Percentiles rank a stretch among this genome's conserved stretches.
These are phyloP conservation scores for Mycena galopus DNA, from an alignment of 768 basidiomycete species.

Conservation along the genomic window DNA sequence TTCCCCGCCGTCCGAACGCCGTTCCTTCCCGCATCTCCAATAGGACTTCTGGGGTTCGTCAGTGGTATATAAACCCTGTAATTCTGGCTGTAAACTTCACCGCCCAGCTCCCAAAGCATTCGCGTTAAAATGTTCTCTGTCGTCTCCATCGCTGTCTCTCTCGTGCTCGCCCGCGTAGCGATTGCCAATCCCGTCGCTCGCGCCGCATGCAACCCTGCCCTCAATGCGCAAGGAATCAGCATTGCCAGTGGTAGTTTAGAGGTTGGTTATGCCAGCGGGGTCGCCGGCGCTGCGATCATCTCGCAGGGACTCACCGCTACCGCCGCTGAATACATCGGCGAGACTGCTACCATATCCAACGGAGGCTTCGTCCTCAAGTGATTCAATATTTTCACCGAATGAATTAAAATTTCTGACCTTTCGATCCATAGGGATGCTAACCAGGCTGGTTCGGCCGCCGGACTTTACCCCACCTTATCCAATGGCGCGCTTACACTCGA, in stretches of 20 bases:
- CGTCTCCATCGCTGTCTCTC: slow-evolving; percentile 6
- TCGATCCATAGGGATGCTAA: slow-evolving; percentile 5
- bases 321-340: slow-evolving; percentile 7
- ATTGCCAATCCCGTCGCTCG: slow-evolving; percentile 25
- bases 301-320: slow-evolving; percentile 3
- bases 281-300: slow-evolving; percentile 21
- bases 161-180: slow-evolving; percentile 8
- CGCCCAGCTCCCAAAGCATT: not conserved
- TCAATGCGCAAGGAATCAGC: slow-evolving; percentile 18
- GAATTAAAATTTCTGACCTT: not conserved
- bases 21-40: slow-evolving; percentile 19
- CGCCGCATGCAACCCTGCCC: slow-evolving; percentile 24
- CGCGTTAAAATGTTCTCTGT: slow-evolving; percentile 20
- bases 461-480: slow-evolving; percentile 13
- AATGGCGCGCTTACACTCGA: slow-evolving; percentile 20
- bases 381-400: not conserved
- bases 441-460: slow-evolving; percentile 6
- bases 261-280: slow-evolving; percentile 22
- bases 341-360: slow-evolving; percentile 6
- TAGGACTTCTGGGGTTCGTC: not conserved
- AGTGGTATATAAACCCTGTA: slow-evolving; percentile 11
- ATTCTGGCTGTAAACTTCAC: not conserved
- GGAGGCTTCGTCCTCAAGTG: slow-evolving; percentile 22
- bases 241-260: slow-evolving; percentile 27
- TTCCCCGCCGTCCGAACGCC: not conserved